These are phyloP conservation scores for Colletotrichum magnum DNA, from an alignment of 2,329 filamentous ascomycete species.

Conservation along the genomic window DNA sequence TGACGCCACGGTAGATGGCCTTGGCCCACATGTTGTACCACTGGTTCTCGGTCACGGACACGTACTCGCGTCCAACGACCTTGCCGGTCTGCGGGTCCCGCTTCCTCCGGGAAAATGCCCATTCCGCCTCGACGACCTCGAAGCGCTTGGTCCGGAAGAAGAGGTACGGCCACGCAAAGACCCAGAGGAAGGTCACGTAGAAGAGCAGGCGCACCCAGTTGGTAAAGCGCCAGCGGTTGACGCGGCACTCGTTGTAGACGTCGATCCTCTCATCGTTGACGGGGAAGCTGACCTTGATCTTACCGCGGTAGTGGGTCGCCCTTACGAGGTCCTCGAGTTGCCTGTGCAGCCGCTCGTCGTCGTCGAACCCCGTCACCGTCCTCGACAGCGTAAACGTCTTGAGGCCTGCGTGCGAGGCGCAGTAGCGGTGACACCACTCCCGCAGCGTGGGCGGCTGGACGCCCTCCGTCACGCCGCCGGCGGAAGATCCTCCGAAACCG, in stretches of 20 bases:
- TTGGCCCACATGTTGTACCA: conserved; percentile 76
- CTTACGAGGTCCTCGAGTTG: conserved; percentile 71
- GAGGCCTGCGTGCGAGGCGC: conserved; percentile 68
- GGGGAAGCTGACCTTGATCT: conserved; percentile 71
- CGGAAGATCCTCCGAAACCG: conserved; percentile 50
- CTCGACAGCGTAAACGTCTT: conserved; percentile 69
- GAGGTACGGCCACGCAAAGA: conserved; percentile 80
- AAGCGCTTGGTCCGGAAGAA: conserved; percentile 78
- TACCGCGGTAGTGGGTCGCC: conserved; percentile 77
- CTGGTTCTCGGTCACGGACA: conserved; percentile 68
- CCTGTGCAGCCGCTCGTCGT: conserved; percentile 60
- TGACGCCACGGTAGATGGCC: conserved; percentile 71
- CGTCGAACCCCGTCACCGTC: conserved; percentile 73
- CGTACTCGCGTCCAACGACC: conserved; percentile 58
- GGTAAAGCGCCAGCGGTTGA: conserved; percentile 76
- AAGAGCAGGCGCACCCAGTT: conserved; percentile 76
- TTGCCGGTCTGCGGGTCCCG: conserved; percentile 31
- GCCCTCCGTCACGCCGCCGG: conserved; percentile 17
- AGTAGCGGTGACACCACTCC: conserved; percentile 80
- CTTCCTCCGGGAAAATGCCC: conserved; percentile 63
- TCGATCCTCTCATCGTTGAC: conserved; percentile 69
- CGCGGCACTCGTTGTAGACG: conserved; percentile 73
- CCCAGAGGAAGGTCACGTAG: conserved; percentile 76
- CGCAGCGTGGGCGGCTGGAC: conserved; percentile 35
- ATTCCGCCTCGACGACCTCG: conserved; percentile 73